These are phyloP conservation scores for Coemansia sp. DNA, from an alignment of 192 early-diverging fungal species.

Conservation along the genomic window DNA sequence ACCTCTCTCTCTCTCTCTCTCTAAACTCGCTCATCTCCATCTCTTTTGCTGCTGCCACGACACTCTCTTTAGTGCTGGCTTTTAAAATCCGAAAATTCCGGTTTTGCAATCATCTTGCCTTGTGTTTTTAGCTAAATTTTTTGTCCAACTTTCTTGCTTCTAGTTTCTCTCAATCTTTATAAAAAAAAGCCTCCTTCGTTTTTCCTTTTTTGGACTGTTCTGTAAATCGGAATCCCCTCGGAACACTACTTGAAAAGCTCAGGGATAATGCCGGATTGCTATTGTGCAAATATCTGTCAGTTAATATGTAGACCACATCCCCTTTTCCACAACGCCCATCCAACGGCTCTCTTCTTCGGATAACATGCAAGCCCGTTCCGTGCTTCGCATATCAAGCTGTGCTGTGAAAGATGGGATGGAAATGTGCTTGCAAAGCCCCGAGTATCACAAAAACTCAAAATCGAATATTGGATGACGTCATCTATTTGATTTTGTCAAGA, in stretches of 20 bases:
- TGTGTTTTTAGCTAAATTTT: constrained; percentile 1
- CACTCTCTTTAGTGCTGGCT: not conserved
- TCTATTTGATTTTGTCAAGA: not conserved
- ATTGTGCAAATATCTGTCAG: too few relatives aligned
- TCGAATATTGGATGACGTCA: not conserved
- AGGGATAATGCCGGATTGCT: too few relatives aligned
- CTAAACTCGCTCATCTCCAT: not conserved
- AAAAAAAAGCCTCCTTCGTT: not conserved
- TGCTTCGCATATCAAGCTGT: too few relatives aligned
- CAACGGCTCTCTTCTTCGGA: too few relatives aligned
- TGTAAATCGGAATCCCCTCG: not conserved
- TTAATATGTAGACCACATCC: too few relatives aligned
- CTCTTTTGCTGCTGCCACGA: not conserved
- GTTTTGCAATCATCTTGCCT: not conserved
- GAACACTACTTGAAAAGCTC: too few relatives aligned
- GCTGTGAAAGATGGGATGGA: too few relatives aligned
- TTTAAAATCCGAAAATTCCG: not conserved
- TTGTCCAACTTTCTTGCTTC: too few relatives aligned
- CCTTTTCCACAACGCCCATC: too few relatives aligned
- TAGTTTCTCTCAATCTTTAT: not conserved
- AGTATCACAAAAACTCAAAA: not conserved
- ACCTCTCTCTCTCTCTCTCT: not conserved
- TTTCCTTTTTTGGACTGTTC: not conserved
- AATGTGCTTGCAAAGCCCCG: not conserved
- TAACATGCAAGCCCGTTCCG: too few relatives aligned